phyloP scores from a whole-genome alignment of 495 filamentous ascomycete species.

The Neurospora intermedia region DNA sequence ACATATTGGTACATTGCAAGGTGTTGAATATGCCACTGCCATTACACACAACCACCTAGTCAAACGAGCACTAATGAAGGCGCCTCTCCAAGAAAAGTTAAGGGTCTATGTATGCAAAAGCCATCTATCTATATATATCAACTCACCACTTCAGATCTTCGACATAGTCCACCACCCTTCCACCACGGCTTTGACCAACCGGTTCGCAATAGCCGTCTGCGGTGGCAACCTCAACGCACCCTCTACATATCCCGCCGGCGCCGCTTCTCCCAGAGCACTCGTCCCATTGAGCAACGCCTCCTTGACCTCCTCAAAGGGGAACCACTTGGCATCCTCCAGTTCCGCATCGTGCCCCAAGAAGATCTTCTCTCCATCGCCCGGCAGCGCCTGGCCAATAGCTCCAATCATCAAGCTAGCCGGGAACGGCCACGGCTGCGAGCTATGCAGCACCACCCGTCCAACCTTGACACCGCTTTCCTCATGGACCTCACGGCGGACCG shows the following conservation, averaged over 20 bases:
- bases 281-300: constrained; percentile 50
- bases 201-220: constrained; percentile 69
- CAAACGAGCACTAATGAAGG: not conserved
- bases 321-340: constrained; percentile 83
- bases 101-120: not conserved
- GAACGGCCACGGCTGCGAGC: constrained; percentile 66
- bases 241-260: constrained; percentile 58
- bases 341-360: constrained; percentile 81
- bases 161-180: constrained; percentile 28
- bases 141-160: constrained; percentile 24
- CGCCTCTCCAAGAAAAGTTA: not conserved
- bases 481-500: constrained; percentile 90
- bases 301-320: constrained; percentile 56
- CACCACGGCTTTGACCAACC: constrained; percentile 44
- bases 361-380: constrained; percentile 67
- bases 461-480: constrained; percentile 83
- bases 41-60: not conserved
- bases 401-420: constrained; percentile 90
- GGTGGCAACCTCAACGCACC: constrained; percentile 63
- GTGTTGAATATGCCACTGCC: not conserved
- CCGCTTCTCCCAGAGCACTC: constrained; percentile 53
- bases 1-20: not conserved
- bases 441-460: constrained; percentile 83
- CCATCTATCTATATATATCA: not conserved
- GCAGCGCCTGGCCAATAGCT: constrained; percentile 73